Conservation (phyloP, 1,139 yeast genomes). For the Yamadazyma epiphylla region DNA sequence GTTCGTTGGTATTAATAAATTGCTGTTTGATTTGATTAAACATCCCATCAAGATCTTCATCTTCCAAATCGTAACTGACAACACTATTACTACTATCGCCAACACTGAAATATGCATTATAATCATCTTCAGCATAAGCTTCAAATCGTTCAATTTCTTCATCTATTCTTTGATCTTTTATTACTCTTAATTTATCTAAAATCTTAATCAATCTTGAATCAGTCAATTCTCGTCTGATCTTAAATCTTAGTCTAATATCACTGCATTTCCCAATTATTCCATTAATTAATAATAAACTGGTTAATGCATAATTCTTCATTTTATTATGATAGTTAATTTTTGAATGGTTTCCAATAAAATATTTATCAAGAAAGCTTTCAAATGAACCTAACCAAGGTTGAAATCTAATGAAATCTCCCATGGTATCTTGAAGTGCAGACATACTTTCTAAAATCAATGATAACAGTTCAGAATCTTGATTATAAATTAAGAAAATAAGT, state of each 20-base stretch:
- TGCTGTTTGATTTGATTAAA: constrained; percentile 13
- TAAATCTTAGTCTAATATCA: constrained; percentile 25
- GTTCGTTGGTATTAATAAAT: constrained; percentile 13
- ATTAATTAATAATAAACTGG: constrained; percentile 43
- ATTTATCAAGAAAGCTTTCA: constrained; percentile 33
- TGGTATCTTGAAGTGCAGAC: constrained; percentile 29
- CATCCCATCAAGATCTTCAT: constrained; percentile 17
- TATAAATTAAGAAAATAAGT: constrained; percentile 33
- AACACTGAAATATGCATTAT: constrained; percentile 16
- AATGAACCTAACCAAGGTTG: constrained; percentile 42
- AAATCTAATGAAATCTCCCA: constrained; percentile 34
- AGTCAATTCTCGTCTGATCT: constrained; percentile 36
- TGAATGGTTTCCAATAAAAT: constrained; percentile 16
- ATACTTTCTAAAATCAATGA: constrained; percentile 30
- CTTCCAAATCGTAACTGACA: constrained; percentile 10
- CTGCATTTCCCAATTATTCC: constrained; percentile 37
- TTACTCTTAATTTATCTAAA: constrained; percentile 32
- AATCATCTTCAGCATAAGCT: constrained; percentile 39
- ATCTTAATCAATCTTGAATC: constrained; percentile 37
- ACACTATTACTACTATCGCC: constrained; percentile 9
- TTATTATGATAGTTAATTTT: constrained; percentile 14
- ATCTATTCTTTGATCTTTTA: constrained; percentile 37
- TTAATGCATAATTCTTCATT: constrained; percentile 39
- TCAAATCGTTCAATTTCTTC: constrained; percentile 46
- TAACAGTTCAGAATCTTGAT: constrained; percentile 20